Conservation (phyloP, 2,329 filamentous ascomycete species). For the Paecilomyces fulvus region DNA sequence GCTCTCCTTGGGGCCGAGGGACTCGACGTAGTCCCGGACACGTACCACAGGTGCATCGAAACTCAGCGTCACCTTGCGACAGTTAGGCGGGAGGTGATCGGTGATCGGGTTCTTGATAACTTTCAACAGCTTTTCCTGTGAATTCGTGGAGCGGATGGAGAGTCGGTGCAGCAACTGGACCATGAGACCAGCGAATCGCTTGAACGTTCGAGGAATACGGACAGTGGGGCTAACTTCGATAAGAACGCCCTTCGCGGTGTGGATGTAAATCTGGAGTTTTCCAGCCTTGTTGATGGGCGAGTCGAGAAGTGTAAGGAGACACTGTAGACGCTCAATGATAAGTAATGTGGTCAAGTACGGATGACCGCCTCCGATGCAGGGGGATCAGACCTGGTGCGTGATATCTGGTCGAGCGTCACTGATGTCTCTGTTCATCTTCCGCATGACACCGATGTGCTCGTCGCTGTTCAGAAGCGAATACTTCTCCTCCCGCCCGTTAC, state of each 20-base stretch:
- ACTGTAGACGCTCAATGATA: constrained; percentile 47
- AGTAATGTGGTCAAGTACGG: constrained; percentile 8
- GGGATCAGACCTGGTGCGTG: constrained; percentile 77
- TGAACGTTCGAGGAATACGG: constrained; percentile 95
- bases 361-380: constrained; percentile 4
- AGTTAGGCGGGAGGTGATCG: constrained; percentile 92
- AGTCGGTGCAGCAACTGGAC: constrained; percentile 93
- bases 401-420: constrained; percentile 97
- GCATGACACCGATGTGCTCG: constrained; percentile 97
- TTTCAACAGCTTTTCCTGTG: constrained; percentile 92
- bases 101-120: constrained; percentile 98
- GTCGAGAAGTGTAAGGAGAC: constrained; percentile 90
- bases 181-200: constrained; percentile 97
- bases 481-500: constrained; percentile 73
- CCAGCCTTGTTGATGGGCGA: constrained; percentile 98
- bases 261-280: constrained; percentile 95
- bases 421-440: constrained; percentile 98
- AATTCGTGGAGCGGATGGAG: constrained; percentile 92
- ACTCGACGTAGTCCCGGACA: constrained; percentile 79
- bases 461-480: constrained; percentile 97
- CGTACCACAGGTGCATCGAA: constrained; percentile 85
- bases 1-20: constrained; percentile 73
- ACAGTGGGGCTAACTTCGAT: constrained; percentile 98
- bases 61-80: constrained; percentile 92
- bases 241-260: constrained; percentile 91